Evolutionary conservation across 2,329 filamentous ascomycete genomes (phyloP).

Genomic region (Blastomyces silverae): DNA sequence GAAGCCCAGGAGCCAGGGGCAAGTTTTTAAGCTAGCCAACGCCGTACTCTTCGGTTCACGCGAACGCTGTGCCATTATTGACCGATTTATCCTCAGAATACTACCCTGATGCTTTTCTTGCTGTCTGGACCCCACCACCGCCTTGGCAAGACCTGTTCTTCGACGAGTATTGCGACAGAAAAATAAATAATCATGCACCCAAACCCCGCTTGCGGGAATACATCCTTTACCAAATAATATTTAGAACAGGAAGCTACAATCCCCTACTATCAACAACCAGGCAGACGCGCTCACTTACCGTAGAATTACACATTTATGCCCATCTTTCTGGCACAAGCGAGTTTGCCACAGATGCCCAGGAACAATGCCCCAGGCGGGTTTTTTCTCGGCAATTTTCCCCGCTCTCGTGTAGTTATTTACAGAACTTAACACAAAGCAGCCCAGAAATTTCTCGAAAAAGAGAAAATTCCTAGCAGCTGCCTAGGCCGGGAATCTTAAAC

Average conservation of each 20-base stretch:
- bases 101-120: slow-evolving; percentile 17
- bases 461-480: not conserved
- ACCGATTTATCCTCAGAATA: slow-evolving; percentile 9
- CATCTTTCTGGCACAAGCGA: too few relatives aligned
- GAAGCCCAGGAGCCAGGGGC: not conserved
- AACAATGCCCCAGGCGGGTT: too few relatives aligned
- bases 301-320: too few relatives aligned
- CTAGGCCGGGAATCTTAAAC: not conserved
- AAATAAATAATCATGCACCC: not conserved
- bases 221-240: not conserved
- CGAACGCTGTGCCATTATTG: not conserved
- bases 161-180: not conserved
- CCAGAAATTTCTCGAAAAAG: not conserved
- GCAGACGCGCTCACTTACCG: too few relatives aligned
- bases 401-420: too few relatives aligned
- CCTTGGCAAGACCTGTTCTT: not conserved
- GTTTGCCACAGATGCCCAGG: too few relatives aligned
- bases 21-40: not conserved
- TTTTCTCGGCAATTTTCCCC: too few relatives aligned
- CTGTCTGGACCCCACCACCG: not conserved
- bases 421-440: not conserved
- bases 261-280: not conserved
- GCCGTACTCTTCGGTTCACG: not conserved
- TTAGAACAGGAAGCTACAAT: not conserved
- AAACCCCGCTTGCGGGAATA: not conserved